Evolutionary conservation across 176 grass and related monocot species (phyloP).

Genomic region (bread wheat (Triticum aestivum)): IWGSC_CS_RefSeq_v2.1 NC_057795.1:331578353-331578852

Average conservation of each 20-base stretch:
- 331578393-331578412: constrained; percentile 40
- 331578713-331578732: not conserved
- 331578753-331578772: not conserved
- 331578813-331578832: not conserved
- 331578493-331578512: constrained; percentile 89
- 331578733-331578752: not conserved
- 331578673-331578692: constrained; percentile 42
- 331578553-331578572: constrained; percentile 89
- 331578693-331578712: not conserved
- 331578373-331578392: constrained; percentile 76
- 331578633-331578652: constrained; percentile 84
- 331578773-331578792: not conserved
- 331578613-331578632: constrained; percentile 87
- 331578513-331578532: constrained; percentile 85
- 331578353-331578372: constrained; percentile 34
- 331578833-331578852: not conserved
- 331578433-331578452: constrained; percentile 77
- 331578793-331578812: not conserved
- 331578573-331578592: constrained; percentile 79
- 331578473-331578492: constrained; percentile 90
- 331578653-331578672: constrained; percentile 88
- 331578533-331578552: constrained; percentile 72
- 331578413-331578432: constrained; percentile 57
- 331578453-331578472: constrained; percentile 72
- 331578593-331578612: constrained; percentile 49